Evolutionary conservation across 2,329 filamentous ascomycete genomes (phyloP).

Genomic region (Calonectria naviculata): DNA sequence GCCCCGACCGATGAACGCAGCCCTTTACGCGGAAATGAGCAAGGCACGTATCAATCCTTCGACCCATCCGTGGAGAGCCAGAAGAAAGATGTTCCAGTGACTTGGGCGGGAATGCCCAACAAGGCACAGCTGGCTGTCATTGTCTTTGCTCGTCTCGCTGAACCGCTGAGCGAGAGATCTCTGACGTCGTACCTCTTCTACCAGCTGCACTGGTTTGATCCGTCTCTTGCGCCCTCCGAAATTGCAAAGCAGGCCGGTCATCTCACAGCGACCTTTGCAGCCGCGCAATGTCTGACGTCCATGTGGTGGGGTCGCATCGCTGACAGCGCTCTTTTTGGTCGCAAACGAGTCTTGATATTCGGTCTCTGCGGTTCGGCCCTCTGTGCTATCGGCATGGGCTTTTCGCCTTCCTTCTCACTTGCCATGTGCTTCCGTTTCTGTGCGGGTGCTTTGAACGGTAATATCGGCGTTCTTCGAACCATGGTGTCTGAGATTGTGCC

Average conservation of each 20-base stretch:
- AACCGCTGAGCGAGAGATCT: conserved; percentile 38
- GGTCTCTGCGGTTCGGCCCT: conserved; percentile 26
- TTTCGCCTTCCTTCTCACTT: conserved; percentile 11
- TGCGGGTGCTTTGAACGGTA: conserved; percentile 34
- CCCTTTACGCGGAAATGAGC: neutral
- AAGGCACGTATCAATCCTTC: neutral
- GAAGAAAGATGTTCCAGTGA: neutral
- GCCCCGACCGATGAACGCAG: neutral
- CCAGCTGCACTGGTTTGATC: conserved; percentile 25
- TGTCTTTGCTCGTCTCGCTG: conserved; percentile 39
- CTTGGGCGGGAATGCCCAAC: conserved; percentile 29
- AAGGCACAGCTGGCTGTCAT: conserved; percentile 40
- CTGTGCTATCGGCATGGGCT: conserved; percentile 25
- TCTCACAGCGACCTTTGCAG: conserved; percentile 31
- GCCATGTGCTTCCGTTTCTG: conserved; percentile 30
- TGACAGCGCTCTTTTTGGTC: conserved; percentile 27
- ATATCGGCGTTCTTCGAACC: conserved; percentile 32
- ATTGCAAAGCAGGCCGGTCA: conserved; percentile 30
- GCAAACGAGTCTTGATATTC: conserved; percentile 31
- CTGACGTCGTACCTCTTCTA: conserved; percentile 27
- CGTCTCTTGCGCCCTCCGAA: conserved; percentile 5
- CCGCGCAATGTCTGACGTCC: conserved; percentile 30
- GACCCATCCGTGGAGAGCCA: neutral
- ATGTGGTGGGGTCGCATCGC: conserved; percentile 33
- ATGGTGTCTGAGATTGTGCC: conserved; percentile 34